phyloP scores from a whole-genome alignment of 108 stramenopile genomes.

The Pseudonitzschia multiseries region DNA sequence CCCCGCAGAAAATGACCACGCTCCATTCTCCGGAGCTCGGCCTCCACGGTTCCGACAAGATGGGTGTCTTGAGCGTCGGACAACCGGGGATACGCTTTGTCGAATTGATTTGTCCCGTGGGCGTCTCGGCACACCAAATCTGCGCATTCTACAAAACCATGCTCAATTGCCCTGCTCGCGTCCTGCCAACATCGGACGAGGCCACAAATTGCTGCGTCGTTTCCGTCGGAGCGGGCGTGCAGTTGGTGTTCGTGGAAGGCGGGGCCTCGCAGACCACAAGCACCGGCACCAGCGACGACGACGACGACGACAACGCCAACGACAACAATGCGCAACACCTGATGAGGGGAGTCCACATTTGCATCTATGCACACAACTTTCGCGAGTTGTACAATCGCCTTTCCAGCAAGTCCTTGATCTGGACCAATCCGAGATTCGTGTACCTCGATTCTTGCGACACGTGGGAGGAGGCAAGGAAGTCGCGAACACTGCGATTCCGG shows the following conservation, averaged over 20 bases:
- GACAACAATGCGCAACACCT: slow-evolving; percentile 37
- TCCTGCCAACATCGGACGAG: background rate
- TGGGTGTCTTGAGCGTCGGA: slow-evolving; percentile 17
- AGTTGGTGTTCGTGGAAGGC: slow-evolving; percentile 45
- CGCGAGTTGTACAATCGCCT: slow-evolving; percentile 46
- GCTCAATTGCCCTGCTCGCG: slow-evolving; percentile 22
- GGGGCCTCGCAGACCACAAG: no score
- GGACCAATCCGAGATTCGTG: slow-evolving; percentile 52
- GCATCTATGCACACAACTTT: slow-evolving; percentile 43
- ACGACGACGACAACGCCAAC: slow-evolving; percentile 8
- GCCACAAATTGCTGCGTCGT: slow-evolving; percentile 26
- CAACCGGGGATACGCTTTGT: slow-evolving; percentile 42
- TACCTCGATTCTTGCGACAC: slow-evolving; percentile 61
- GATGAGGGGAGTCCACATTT: slow-evolving; percentile 44
- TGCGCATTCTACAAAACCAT: slow-evolving; percentile 48
- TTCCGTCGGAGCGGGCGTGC: slow-evolving; percentile 52
- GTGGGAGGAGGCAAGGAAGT: slow-evolving; percentile 45
- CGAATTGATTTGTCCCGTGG: slow-evolving; percentile 41
- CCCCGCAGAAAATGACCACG: slow-evolving; percentile 23
- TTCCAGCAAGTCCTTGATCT: slow-evolving; percentile 27
- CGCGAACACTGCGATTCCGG: slow-evolving; percentile 17
- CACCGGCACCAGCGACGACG: no score
- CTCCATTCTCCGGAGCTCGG: slow-evolving; percentile 8
- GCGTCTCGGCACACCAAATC: slow-evolving; percentile 27
- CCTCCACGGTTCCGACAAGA: slow-evolving; percentile 17